phyloP scores from a whole-genome alignment of 2,329 filamentous ascomycete species.

The Trichoderma gracile region DNA sequence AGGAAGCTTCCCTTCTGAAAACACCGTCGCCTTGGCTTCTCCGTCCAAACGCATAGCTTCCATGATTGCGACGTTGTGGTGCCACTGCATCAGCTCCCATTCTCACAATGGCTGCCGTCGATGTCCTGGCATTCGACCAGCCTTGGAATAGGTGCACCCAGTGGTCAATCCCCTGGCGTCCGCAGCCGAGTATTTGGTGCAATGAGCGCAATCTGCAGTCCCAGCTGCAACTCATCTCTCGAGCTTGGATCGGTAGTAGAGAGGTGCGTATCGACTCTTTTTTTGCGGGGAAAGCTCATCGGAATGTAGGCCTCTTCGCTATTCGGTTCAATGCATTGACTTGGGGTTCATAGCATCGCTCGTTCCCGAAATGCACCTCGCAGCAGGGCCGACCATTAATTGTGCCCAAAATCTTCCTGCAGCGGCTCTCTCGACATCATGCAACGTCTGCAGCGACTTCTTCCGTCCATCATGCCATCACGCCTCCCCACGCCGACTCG shows the following conservation, averaged over 20 bases:
- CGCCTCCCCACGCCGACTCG: conserved; percentile 39
- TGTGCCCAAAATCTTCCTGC: conserved; percentile 36
- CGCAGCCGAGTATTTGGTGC: conserved; percentile 31
- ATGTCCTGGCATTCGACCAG: conserved; percentile 13
- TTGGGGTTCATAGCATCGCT: conserved; percentile 9
- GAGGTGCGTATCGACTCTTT: conserved; percentile 27
- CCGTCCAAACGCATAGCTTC: conserved; percentile 6
- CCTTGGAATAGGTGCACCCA: conserved; percentile 13
- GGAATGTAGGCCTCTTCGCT: background rate
- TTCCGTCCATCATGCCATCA: conserved; percentile 32
- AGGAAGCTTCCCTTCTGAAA: background rate
- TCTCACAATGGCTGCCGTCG: conserved; percentile 25
- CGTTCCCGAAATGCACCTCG: background rate
- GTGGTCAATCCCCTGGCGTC: background rate
- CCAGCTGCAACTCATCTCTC: conserved; percentile 38
- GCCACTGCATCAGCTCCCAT: conserved; percentile 18
- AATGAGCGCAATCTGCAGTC: conserved; percentile 33
- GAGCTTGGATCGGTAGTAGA: conserved; percentile 37
- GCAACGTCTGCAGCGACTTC: conserved; percentile 31
- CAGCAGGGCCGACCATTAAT: conserved; percentile 29
- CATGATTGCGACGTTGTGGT: conserved; percentile 22
- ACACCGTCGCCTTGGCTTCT: background rate
- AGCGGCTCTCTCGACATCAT: conserved; percentile 39
- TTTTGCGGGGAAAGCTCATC: background rate
- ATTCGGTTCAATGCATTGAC: conserved; percentile 10